Conservation (phyloP, 2,329 filamentous ascomycete genomes). For the Diaporthe sp. region DNA sequence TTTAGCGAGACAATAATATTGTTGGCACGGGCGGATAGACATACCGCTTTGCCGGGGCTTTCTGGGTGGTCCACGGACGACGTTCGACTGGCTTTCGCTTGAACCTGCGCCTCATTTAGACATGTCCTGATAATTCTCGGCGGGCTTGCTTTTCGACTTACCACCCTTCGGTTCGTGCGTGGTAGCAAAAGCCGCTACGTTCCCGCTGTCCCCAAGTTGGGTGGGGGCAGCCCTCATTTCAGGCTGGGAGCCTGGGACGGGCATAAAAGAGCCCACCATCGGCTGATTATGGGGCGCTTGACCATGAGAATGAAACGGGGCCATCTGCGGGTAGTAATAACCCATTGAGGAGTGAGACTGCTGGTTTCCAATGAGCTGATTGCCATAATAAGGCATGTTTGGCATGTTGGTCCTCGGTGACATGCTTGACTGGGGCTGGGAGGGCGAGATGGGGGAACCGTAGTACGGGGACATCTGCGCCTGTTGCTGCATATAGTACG, state of each 20-base stretch:
- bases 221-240: constrained; percentile 46
- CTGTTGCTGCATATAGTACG: constrained; percentile 63
- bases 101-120: constrained; percentile 36
- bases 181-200: constrained; percentile 15
- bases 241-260: constrained; percentile 43
- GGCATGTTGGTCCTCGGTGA: constrained; percentile 55
- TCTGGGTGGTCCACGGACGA: constrained; percentile 67
- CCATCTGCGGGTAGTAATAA: constrained; percentile 61
- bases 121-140: neutral
- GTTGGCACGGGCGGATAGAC: constrained; percentile 44
- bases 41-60: constrained; percentile 74
- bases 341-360: constrained; percentile 51
- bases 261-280: constrained; percentile 53
- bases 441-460: constrained; percentile 53
- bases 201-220: constrained; percentile 40
- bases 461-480: constrained; percentile 61
- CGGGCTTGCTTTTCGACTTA: constrained; percentile 27
- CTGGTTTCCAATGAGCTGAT: constrained; percentile 57
- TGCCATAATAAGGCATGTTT: constrained; percentile 60
- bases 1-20: constrained; percentile 1
- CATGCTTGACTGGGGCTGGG: constrained; percentile 52
- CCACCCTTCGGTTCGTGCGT: constrained; percentile 39
- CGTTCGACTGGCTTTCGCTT: constrained; percentile 53
- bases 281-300: constrained; percentile 51
- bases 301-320: constrained; percentile 53